Evolutionary conservation across 306 rosid species (phyloP).

Genomic region (Purshia tridentata): DNA sequence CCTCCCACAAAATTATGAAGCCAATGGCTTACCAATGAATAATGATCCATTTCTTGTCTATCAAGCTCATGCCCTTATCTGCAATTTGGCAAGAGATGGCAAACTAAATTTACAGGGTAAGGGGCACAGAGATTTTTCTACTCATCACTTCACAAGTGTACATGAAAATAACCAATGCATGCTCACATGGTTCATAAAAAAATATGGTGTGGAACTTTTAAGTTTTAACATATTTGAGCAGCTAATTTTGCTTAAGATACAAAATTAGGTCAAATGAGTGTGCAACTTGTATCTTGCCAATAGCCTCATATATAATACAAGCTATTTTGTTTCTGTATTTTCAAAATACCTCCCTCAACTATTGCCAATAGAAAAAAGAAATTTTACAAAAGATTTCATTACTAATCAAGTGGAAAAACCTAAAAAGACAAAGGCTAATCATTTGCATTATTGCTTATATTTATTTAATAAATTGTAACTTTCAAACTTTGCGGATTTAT

Average conservation of each 20-base stretch:
- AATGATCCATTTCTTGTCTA: neutral
- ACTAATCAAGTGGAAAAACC: too few species aligned
- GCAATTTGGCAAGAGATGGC: neutral
- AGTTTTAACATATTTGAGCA: neutral
- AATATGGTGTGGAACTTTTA: neutral
- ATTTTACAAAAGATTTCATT: too few species aligned
- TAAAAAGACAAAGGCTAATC: neutral
- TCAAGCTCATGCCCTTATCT: neutral
- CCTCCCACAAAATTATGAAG: too few species aligned
- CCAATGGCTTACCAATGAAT: too few species aligned
- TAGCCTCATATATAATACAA: neutral
- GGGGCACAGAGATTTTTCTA: neutral
- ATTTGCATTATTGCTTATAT: neutral
- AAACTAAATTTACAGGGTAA: neutral
- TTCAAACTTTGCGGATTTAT: neutral
- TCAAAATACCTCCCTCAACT: neutral
- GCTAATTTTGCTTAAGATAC: neutral
- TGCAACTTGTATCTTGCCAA: neutral
- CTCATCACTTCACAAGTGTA: neutral
- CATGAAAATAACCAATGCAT: neutral
- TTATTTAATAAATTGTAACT: neutral
- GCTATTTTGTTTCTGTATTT: neutral
- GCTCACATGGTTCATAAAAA: neutral
- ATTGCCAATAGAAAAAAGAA: neutral
- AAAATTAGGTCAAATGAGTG: neutral